These are phyloP conservation scores for Chrysopogon serrulatus DNA, from an alignment of 176 grass and related monocot species.

Conservation along the genomic window DNA sequence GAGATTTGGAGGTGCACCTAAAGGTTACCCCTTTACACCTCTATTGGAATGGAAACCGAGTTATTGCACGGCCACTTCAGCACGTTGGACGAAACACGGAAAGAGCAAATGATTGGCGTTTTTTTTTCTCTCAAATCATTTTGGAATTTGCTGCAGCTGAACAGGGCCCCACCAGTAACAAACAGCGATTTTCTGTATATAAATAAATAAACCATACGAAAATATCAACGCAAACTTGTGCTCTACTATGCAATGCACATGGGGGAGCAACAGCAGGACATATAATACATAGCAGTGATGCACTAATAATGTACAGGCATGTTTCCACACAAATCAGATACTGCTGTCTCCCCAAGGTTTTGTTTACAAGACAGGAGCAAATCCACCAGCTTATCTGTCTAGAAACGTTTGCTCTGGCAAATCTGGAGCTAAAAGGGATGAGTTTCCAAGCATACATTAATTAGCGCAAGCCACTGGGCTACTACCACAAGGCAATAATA, in stretches of 20 bases:
- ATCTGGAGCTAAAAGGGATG: neutral
- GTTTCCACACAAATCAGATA: conserved; percentile 29
- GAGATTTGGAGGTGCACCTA: neutral
- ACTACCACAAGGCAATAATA: neutral
- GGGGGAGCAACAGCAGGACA: neutral
- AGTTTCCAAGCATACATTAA: conserved; percentile 27
- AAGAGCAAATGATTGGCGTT: neutral
- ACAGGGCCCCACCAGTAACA: neutral
- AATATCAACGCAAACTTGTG: neutral
- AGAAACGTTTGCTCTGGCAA: conserved; percentile 12
- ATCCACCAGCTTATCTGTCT: conserved; percentile 9
- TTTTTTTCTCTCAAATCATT: neutral
- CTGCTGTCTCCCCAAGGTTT: neutral
- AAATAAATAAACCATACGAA: neutral
- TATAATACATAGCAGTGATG: neutral
- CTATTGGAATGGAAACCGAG: neutral
- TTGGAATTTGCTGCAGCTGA: neutral
- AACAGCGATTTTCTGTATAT: neutral
- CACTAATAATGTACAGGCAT: conserved; percentile 12
- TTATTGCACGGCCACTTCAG: neutral
- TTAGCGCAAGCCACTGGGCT: conserved; percentile 15
- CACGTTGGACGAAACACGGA: neutral
- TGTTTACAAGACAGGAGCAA: conserved; percentile 19
- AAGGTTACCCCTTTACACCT: too few relatives aligned
- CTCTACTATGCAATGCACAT: neutral